Evolutionary conservation across 139 green algal genomes (phyloP).

Genomic region (Pseudopediastrum boryanum): DNA sequence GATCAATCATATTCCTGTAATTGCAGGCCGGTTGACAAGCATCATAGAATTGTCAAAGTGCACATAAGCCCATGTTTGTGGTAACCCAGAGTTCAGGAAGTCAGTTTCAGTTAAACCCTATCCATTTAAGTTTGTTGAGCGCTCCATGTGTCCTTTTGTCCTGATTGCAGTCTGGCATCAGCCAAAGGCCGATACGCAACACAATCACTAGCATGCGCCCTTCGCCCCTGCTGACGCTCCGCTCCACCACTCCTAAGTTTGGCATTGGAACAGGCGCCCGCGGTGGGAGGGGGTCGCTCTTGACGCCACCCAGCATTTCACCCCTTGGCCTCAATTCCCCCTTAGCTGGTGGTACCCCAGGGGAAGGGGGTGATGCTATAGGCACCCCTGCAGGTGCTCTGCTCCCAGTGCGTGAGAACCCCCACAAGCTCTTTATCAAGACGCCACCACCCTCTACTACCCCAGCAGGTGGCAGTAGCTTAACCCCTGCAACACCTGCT

Average conservation of each 20-base stretch:
- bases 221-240: conserved; percentile 63
- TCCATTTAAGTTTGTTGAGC: background rate
- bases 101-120: background rate
- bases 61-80: too few relatives aligned
- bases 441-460: conserved; percentile 58
- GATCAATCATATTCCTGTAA: background rate
- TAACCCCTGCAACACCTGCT: conserved; percentile 4
- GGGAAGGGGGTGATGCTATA: too few relatives aligned
- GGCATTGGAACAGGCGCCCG: conserved; percentile 45
- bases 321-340: background rate
- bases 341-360: too few relatives aligned
- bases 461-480: conserved; percentile 17
- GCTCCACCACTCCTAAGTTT: conserved; percentile 63
- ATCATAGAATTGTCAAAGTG: background rate
- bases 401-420: conserved; percentile 80
- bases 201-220: conserved; percentile 34
- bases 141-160: background rate
- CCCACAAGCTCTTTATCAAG: conserved; percentile 84
- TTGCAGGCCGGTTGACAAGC: background rate
- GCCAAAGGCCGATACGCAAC: conserved; percentile 41
- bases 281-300: background rate
- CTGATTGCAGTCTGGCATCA: conserved; percentile 72
- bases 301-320: conserved; percentile 1
- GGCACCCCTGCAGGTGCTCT: conserved; percentile 30
- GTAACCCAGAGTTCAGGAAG: too few relatives aligned